Evolutionary conservation across 148 eudicot genomes (phyloP), one percentile per base, ranked within the genome.

Genomic region (Diospyros lotus): DNA sequence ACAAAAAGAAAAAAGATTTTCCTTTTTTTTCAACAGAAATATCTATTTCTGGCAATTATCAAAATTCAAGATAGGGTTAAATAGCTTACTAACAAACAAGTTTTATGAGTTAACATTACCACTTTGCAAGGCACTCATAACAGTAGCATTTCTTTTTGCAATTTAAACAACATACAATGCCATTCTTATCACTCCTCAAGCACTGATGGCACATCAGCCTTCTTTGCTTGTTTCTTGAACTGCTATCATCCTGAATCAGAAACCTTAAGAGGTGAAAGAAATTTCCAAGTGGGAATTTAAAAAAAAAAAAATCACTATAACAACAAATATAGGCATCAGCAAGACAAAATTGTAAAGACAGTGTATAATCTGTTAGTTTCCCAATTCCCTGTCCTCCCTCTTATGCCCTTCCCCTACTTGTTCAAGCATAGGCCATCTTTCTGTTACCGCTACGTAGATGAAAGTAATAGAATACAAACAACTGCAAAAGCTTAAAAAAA

Each of bases 131-230:
- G 88, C 97, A 92, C 39, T 73, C 81, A 53, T 50, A 66, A 78
- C 94, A 90, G 76, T 90, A 92, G 46, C 91, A 87, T 66, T 81
- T 92, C 80, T 72, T 87, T 66, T 85, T 87, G 91, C 97, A 92
- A 42, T 69, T 77, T 58, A 82, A 85, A 83, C 97, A 92, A 73
- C 72, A 62, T 75, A 84, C 62, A 60, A 87, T 75, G 6, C 66
- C 79, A 38, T n/a, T 65, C 75, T 78, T 87, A 64, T 75, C 70
- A 45, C 68, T 71, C 75, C 68, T 81, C 69, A 61, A 73, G 87
- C 97, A 92, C 74, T 92, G 97, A 82, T 92, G 97, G 75, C 97
- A 92, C 82, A 28, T 28, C 28, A 69, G 82, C 42, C 78, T 71
- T 39, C 72, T 75, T 51, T 69, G 84, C 80, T 84, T 78, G 66